These are phyloP conservation scores for Creolimax fragrantissima DNA, from an alignment of 78 protist species.

Conservation along the genomic window DNA sequence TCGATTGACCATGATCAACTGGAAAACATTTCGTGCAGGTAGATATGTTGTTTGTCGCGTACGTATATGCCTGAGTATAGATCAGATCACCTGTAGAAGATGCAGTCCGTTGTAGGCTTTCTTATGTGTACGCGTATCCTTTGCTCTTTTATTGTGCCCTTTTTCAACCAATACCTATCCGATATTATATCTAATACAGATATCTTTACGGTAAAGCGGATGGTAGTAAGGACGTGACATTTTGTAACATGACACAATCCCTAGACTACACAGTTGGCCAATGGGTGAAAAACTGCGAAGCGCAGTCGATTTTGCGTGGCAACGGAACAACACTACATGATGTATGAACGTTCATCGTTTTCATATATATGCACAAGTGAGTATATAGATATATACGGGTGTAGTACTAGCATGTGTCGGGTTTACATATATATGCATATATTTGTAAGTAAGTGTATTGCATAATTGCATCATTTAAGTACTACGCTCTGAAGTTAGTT, in stretches of 20 bases:
- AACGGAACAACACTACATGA: neutral
- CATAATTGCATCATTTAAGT: neutral
- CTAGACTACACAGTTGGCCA: neutral
- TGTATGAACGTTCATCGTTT: neutral
- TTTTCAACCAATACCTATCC: neutral
- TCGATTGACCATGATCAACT: too few relatives aligned
- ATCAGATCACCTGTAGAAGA: neutral
- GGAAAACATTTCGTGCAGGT: neutral
- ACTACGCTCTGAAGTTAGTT: neutral
- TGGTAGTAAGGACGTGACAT: neutral
- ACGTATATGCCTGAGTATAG: neutral
- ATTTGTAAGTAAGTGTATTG: neutral
- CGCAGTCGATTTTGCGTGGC: neutral
- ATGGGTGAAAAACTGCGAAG: neutral
- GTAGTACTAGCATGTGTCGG: neutral
- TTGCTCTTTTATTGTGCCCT: neutral
- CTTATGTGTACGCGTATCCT: neutral
- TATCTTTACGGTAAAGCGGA: neutral
- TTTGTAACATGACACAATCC: neutral
- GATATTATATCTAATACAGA: too few relatives aligned
- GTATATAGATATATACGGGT: neutral
- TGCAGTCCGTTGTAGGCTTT: neutral
- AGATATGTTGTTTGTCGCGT: neutral
- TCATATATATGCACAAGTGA: neutral
- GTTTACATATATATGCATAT: neutral